phyloP scores from a whole-genome alignment of 768 basidiomycete species.

The Suillus subluteus region DNA sequence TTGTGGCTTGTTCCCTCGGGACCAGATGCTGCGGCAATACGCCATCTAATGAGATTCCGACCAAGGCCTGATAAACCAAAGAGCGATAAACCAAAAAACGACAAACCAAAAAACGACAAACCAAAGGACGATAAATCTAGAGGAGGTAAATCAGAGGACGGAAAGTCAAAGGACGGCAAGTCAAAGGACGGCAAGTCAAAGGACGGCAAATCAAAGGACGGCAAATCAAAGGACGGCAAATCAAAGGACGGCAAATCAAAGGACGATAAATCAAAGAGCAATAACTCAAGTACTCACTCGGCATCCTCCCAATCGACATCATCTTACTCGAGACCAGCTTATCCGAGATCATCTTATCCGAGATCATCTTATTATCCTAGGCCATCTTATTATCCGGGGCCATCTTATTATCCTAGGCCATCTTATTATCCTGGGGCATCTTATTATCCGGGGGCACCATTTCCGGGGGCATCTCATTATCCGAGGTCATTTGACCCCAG shows the following conservation, averaged over 20 bases:
- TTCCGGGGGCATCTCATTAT: not conserved
- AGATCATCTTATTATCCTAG: too few species aligned
- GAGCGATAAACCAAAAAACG: not conserved
- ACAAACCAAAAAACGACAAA: not conserved
- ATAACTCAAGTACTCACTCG: not conserved
- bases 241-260: not conserved
- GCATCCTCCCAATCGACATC: not conserved
- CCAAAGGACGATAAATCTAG: not conserved
- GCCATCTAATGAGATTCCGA: not conserved
- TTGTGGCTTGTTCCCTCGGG: conserved; percentile 7
- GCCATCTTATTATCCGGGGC: not conserved
- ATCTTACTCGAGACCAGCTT: not conserved
- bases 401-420: not conserved
- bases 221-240: not conserved
- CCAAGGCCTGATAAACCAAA: not conserved
- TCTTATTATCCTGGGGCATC: too few species aligned
- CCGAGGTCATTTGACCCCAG: not conserved
- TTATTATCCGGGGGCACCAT: too few species aligned
- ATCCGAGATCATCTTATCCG: not conserved
- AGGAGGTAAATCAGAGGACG: not conserved
- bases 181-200: not conserved
- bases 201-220: not conserved
- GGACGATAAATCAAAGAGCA: not conserved
- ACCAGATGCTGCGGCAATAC: not conserved
- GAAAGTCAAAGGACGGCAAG: not conserved